A percentile compares a stretch with the other conserved stretches of the same genome.
phyloP scores from a whole-genome alignment of 805 yeast genomes.

The Cyberlindnera amylophila region DNA sequence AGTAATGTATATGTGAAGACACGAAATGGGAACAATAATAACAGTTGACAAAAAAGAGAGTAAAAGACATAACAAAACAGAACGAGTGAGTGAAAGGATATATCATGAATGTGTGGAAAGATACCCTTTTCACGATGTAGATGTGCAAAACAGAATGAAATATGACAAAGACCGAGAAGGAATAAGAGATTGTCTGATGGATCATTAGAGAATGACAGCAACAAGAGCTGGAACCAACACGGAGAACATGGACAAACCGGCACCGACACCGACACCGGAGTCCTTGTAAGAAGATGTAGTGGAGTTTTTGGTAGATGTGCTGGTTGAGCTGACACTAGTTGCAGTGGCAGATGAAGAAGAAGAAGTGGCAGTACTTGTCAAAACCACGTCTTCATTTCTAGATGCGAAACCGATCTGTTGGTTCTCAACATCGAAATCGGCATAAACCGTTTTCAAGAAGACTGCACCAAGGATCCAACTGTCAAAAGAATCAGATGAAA shows the following conservation, averaged over 20 bases:
- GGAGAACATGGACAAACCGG: slow-evolving; percentile 7
- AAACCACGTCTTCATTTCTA: slow-evolving; percentile 30
- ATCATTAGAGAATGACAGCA: slow-evolving; percentile 2
- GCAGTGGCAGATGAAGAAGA: slow-evolving; percentile 2
- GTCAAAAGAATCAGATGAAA: slow-evolving; percentile 34
- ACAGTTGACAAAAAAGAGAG: background rate
- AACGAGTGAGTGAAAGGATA: background rate
- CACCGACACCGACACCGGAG: slow-evolving; percentile 3
- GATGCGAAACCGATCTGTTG: slow-evolving; percentile 51
- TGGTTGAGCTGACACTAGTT: background rate
- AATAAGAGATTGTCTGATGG: no score
- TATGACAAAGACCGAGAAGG: no score
- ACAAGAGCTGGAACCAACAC: slow-evolving; percentile 6
- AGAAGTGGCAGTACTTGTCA: slow-evolving; percentile 23
- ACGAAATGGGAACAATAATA: background rate
- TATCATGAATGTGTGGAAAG: no score
- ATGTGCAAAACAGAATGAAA: no score
- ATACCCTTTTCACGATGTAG: no score
- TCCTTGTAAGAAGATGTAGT: slow-evolving; percentile 6
- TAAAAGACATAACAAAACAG: background rate
- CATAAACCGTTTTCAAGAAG: slow-evolving; percentile 51
- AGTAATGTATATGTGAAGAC: background rate
- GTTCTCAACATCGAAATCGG: slow-evolving; percentile 53
- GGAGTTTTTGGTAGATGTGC: slow-evolving; percentile 2
- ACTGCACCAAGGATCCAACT: slow-evolving; percentile 66